These are phyloP conservation scores for Balansia obtecta DNA, from an alignment of 2,329 filamentous ascomycete species.

Conservation along the genomic window DNA sequence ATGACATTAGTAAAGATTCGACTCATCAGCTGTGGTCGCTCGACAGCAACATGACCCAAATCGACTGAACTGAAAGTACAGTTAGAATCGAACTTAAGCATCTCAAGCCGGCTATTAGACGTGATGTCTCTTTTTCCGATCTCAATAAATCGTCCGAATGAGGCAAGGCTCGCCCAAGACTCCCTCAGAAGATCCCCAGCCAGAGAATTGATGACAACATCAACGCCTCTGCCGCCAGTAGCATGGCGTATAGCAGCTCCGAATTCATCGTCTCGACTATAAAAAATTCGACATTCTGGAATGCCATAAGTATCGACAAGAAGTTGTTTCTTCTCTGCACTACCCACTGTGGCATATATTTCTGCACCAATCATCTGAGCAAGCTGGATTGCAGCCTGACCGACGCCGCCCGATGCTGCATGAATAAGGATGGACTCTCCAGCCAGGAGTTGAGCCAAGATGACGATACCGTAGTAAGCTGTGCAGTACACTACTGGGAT, in stretches of 20 bases:
- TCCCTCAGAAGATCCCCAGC: slow-evolving; percentile 28
- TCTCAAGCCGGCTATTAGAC: slow-evolving; percentile 30
- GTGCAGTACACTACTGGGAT: slow-evolving; percentile 9
- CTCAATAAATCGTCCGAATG: slow-evolving; percentile 35
- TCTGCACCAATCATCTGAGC: slow-evolving; percentile 12
- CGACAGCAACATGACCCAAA: slow-evolving; percentile 27
- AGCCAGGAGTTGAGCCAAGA: slow-evolving; percentile 15
- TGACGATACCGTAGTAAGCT: slow-evolving; percentile 8
- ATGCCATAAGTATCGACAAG: slow-evolving; percentile 23
- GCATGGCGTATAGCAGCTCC: slow-evolving; percentile 7
- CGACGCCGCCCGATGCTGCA: slow-evolving; percentile 17
- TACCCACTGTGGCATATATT: slow-evolving; percentile 19
- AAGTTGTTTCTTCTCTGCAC: slow-evolving; percentile 15
- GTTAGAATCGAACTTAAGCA: slow-evolving; percentile 35
- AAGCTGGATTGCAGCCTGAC: slow-evolving; percentile 17
- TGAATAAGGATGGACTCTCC: slow-evolving; percentile 22
- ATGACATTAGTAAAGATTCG: slow-evolving; percentile 25
- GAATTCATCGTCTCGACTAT: slow-evolving; percentile 14
- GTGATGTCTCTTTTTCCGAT: slow-evolving; percentile 26
- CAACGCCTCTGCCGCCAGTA: slow-evolving; percentile 43
- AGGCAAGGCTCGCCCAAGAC: slow-evolving; percentile 30
- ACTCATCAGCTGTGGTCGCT: slow-evolving; percentile 20
- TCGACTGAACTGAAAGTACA: slow-evolving; percentile 34
- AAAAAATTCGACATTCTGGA: slow-evolving; percentile 18
- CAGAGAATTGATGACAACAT: slow-evolving; percentile 50